phyloP scores from a whole-genome alignment of 176 grass and related monocot species.

The Oryza longistaminata region DNA sequence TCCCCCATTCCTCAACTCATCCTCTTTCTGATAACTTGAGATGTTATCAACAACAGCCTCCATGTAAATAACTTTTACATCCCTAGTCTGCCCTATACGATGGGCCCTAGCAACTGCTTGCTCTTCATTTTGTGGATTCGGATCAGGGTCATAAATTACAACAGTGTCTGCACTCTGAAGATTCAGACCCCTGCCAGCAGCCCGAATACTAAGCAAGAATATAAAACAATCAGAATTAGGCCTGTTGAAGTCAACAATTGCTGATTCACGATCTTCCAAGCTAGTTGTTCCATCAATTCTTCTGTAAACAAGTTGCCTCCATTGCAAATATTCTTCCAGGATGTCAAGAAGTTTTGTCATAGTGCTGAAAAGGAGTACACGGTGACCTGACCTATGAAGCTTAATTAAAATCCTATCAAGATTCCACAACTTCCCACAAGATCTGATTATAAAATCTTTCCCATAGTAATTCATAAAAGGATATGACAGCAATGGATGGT shows the following conservation, averaged over 20 bases:
- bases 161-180: conserved; percentile 99
- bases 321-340: conserved; percentile 94
- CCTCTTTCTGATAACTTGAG: conserved; percentile 97
- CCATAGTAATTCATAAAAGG: conserved; percentile 75
- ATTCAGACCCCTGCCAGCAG: conserved; percentile 98
- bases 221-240: conserved; percentile 96
- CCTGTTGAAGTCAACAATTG: conserved; percentile 96
- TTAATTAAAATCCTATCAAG: conserved; percentile 98
- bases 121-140: conserved; percentile 98
- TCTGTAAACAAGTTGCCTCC: conserved; percentile 84
- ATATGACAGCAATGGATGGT: conserved; percentile 91
- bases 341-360: conserved; percentile 99
- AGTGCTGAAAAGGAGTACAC: conserved; percentile 98
- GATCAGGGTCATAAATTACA: conserved; percentile 98
- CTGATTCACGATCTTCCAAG: conserved; percentile 90
- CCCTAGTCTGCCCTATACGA: conserved; percentile 96
- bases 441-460: conserved; percentile 88
- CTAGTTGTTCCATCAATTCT: conserved; percentile 96
- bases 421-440: conserved; percentile 98
- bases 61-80: conserved; percentile 99
- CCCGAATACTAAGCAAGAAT: conserved; percentile 98
- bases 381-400: conserved; percentile 84
- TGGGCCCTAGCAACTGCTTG: conserved; percentile 98
- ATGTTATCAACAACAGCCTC: conserved; percentile 96
- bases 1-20: conserved; percentile 88